Base-by-base conservation (phyloP, 2,329 filamentous ascomycete species). In the Sarocladium brachiariae region DNA sequence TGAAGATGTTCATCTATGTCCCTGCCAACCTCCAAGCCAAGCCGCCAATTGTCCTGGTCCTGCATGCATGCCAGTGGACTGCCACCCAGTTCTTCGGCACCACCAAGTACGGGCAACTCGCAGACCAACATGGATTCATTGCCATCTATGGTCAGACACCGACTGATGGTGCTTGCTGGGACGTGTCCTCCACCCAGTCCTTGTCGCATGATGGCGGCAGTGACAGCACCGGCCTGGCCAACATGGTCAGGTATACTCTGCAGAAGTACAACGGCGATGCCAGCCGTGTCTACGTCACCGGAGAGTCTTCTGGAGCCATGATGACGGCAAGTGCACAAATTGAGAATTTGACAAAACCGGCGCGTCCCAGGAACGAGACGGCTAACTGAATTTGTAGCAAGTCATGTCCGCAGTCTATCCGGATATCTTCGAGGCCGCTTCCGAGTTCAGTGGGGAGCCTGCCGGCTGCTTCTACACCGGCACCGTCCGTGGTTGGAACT, bases 191-290 rank as follows among this genome's bases (percentile, higher is more conserved):
- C 18, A 66, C 64, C 24, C 59, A 59, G 25, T 70, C 77, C 0
- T 68, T 83, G 2, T 75, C 71, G 2, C 79, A 80, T 56, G 69
- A 77, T 51, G 78, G 76, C 7, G 78, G 79, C 19, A 76, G 77
- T 2, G 76, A 83, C 61, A 76, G 71, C 46, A 73, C 75, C 37
- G 70, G 71, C 0, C 78, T 84, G 51, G 75, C 73, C 21, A 80
- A 77, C 58, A 83, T 83, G 78, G 77, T 82, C 43, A 67, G 63
- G 34, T 81, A 78, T 56, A 69, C 76, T 3, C 61, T 82, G n/a
- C 55, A 60, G 8, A 70, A 70, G 58, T 81, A 82, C 63, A 65
- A 67, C 2, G 78, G 69, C 23, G 74, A 83, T 57, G 57, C 70
- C 25, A 65, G 59, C 53, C 70, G 69, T 50, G 75, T 83, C 2